A percentile compares a stretch with the other conserved stretches of the same genome.
phyloP scores from a whole-genome alignment of 495 filamentous ascomycete species.

The Neurospora pannonica region DNA sequence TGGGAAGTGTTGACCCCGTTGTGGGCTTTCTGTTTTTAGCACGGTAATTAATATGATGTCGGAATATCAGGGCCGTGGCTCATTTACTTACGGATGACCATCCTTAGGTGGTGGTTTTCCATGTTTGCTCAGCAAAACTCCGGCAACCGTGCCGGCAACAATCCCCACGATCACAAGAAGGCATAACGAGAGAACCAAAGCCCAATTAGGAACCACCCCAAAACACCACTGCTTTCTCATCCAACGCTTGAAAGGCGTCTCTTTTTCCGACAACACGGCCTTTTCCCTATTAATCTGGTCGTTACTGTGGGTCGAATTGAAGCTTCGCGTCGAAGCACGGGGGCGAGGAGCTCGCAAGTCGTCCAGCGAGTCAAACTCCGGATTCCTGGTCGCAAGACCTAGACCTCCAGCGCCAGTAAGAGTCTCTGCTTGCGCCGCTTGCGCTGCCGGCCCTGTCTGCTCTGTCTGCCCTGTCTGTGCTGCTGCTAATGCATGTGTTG shows the following conservation, averaged over 20 bases:
- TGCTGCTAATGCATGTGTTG: background rate
- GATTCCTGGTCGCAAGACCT: slow-evolving; percentile 44
- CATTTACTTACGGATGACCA: slow-evolving; percentile 11
- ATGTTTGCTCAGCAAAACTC: slow-evolving; percentile 23
- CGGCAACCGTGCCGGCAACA: slow-evolving; percentile 51
- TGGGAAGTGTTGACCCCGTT: background rate
- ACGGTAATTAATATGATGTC: background rate
- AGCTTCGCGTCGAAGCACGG: slow-evolving; percentile 40
- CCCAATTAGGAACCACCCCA: slow-evolving; percentile 60
- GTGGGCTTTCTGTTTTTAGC: background rate
- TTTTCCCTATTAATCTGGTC: slow-evolving; percentile 33
- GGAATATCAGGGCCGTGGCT: background rate
- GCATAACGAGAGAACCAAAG: slow-evolving; percentile 44
- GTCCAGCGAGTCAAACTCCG: slow-evolving; percentile 45
- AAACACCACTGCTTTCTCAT: slow-evolving; percentile 51
- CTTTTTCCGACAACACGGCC: slow-evolving; percentile 33
- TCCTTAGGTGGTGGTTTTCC: slow-evolving; percentile 20
- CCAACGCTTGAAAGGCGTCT: slow-evolving; percentile 39
- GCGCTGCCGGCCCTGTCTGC: background rate
- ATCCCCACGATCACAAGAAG: slow-evolving; percentile 50
- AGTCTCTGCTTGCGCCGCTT: background rate
- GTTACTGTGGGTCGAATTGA: slow-evolving; percentile 34
- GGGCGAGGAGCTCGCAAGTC: slow-evolving; percentile 45
- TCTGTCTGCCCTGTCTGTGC: background rate
- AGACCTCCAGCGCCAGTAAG: slow-evolving; percentile 43